These are phyloP conservation scores for Carpinus viminea DNA, from an alignment of 306 rosid genomes.

Conservation along the genomic window DNA sequence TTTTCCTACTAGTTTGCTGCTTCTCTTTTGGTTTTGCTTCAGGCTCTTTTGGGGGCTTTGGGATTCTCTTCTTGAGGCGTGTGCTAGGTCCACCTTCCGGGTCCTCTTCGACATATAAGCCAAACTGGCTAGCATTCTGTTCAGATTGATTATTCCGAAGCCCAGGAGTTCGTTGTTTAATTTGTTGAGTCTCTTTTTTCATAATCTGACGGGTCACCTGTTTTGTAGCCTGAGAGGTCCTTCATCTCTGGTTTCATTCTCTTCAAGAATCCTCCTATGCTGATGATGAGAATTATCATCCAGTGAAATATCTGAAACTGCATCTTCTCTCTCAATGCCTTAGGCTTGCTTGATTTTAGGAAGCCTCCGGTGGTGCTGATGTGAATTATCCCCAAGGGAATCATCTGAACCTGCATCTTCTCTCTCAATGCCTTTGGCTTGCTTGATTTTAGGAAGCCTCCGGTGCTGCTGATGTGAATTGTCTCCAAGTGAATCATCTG, in stretches of 20 bases:
- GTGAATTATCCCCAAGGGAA: conserved; percentile 35
- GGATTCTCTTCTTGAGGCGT: conserved; percentile 77
- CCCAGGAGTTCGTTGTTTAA: conserved; percentile 46
- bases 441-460: conserved; percentile 57
- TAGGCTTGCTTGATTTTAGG: conserved; percentile 57
- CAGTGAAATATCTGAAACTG: conserved; percentile 39
- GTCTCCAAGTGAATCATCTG: conserved; percentile 37
- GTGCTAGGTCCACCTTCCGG: conserved; percentile 87
- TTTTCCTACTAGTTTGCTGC: conserved; percentile 55
- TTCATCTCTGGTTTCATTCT: conserved; percentile 53
- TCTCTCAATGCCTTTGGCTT: conserved; percentile 46
- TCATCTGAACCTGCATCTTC: conserved; percentile 38
- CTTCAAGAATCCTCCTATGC: conserved; percentile 54
- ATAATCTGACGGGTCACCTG: conserved; percentile 36
- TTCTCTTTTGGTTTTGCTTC: conserved; percentile 54
- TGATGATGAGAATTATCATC: conserved; percentile 46
- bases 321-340: conserved; percentile 47
- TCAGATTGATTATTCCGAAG: conserved; percentile 41
- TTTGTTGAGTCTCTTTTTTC: conserved; percentile 48
- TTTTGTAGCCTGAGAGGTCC: conserved; percentile 43
- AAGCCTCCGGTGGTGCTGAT: conserved; percentile 39
- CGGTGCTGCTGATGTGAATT: conserved; percentile 39
- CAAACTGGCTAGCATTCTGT: conserved; percentile 34
- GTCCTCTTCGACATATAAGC: conserved; percentile 54
- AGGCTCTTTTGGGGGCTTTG: conserved; percentile 45